Evolutionary conservation across 2,329 filamentous ascomycete genomes (phyloP), one percentile per base, ranked within the genome.

Genomic region (Nemania abortiva): DNA sequence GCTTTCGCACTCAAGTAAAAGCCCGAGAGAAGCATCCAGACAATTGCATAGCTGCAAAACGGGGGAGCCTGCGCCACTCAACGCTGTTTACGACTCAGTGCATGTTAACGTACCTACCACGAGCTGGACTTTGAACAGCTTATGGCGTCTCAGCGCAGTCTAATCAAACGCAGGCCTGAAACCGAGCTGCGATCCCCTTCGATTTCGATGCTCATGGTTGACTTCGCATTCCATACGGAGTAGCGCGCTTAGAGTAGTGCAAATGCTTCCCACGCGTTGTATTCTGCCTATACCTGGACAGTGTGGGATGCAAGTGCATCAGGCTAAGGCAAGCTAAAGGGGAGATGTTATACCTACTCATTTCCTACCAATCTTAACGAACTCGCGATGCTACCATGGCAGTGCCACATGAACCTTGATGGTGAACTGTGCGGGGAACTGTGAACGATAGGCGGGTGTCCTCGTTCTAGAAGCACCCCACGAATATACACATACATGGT

Each of bases 11-110:
- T 63, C 37, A 53, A 57, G 57, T 20, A 29, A 45, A 27, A 66
- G 66, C 49, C 54, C 66, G 39, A 61, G 56, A 20, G 49, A 65
- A 56, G 50, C 39, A n/a, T 45, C 29, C 45, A 55, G 52, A 42
- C 57, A 27, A 60, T 59, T 18, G 56, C 53, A 62, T 34, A 60
- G 52, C 34, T 47, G 62, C 24, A 55, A 37, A 59, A 56, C 52
- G 6, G 24, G 24, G 65, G 65, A 65, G 54, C 65, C 57, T 50
- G 65, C 66, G 65, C 68, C 68, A 70, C 65, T 27, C 59, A 20
- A 39, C 42, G 29, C 65, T 63, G 53, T 65, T 70, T 68, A 54
- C 42, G 69, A 69, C 62, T 54, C 15, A 59, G 61, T 68, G 68
- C 68, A 70, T 70, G 59, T 18, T 27, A 39, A 57, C 18, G 13